phyloP scores from a whole-genome alignment of 352 stramenopile species.

The Phytophthora kernoviae region DNA sequence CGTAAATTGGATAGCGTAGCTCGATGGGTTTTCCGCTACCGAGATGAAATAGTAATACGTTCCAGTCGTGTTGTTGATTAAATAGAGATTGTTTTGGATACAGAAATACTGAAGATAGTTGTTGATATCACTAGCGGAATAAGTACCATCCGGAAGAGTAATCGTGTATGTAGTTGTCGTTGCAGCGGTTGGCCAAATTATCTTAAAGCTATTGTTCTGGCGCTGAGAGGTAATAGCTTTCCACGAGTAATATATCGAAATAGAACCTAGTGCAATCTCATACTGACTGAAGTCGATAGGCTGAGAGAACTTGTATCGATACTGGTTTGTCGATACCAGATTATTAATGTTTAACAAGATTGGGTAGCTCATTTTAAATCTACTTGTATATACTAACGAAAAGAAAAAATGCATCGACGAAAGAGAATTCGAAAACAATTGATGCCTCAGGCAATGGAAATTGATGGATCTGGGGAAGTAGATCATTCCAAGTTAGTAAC shows the following conservation, averaged over 20 bases:
- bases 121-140: no score
- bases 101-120: no score
- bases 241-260: constrained; percentile 5
- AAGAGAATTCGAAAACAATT: constrained; percentile 1
- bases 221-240: constrained; percentile 1
- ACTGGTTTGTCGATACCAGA: background rate
- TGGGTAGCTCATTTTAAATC: background rate
- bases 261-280: background rate
- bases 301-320: background rate
- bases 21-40: no score
- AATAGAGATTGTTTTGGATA: no score
- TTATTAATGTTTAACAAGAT: background rate
- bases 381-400: background rate
- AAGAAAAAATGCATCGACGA: no score
- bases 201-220: constrained; percentile 13
- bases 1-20: no score
- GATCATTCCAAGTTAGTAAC: background rate
- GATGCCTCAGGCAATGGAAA: constrained; percentile 16
- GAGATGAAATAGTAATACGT: no score
- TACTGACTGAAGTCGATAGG: constrained; percentile 1
- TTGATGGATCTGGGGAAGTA: constrained; percentile 8
- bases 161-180: no score
- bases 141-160: no score
- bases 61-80: no score
- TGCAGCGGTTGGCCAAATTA: no score